Evolutionary conservation across 768 basidiomycete genomes (phyloP), one percentile per base, ranked within the genome.

Genomic region (Sarcodon sp.): DNA sequence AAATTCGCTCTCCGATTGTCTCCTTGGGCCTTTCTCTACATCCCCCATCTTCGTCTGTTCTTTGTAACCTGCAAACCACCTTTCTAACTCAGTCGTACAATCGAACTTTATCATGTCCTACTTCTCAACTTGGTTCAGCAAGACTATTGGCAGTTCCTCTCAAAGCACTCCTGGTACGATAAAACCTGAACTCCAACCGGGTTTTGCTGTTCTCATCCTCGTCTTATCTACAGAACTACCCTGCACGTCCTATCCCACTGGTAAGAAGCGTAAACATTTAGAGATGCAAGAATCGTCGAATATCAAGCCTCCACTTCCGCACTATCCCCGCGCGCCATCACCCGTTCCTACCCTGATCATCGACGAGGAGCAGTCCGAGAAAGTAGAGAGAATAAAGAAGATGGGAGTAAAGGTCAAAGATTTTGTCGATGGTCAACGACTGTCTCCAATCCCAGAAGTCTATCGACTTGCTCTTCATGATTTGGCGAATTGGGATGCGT

Each of bases 361-460:
- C 45, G 55, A 55, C 32, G 51, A 55, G 8, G 61, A 59, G 43
- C 37, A 47, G 34, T 35, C 47, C 15, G 54, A 52, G 16, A 43
- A 47, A 43, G 43, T 54, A 41, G 53, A 51, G 35, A 44, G 38
- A 3, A 54, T 59, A 11, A 48, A 49, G 16, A 51, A 48, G 0
- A 49, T 49, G n/a, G 62, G 62, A 11, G 57, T 64, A 35, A 64
- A 64, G 49, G 62, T 64, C 31, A 61, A 62, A 43, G 64, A 65
- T 53, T 65, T 54, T 47, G 59, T 57, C 3, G 39, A 57, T 51
- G 61, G 59, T 48, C 48, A 44, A 3, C 45, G 46, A 16, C 31
- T 41, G 1, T 27, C 39, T 13, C 39, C 39, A 9, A 13, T 41
- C 13, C 8, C 39, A 15, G 39, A 41, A 41, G 39, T 41, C 7